Evolutionary conservation across 2,329 filamentous ascomycete species (phyloP).

Genomic region (Nannizziopsis barbatae): DNA sequence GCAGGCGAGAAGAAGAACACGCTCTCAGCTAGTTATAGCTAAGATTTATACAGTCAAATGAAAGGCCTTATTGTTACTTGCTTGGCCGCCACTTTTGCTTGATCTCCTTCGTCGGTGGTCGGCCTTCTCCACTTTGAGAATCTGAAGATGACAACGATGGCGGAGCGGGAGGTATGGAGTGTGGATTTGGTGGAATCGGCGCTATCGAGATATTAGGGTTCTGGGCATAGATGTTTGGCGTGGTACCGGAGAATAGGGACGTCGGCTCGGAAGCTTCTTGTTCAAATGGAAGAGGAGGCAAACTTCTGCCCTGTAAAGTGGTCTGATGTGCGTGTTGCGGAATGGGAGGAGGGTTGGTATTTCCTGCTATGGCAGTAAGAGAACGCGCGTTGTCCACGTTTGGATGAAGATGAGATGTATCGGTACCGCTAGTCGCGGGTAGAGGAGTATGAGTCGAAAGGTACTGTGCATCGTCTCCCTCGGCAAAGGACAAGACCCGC

Average conservation of each 20-base stretch:
- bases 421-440: not conserved
- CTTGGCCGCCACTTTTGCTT: not conserved
- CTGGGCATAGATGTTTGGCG: not conserved
- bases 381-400: not conserved
- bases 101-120: not conserved
- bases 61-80: too few relatives aligned
- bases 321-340: not conserved
- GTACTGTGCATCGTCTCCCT: conserved; percentile 8
- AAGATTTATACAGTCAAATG: too few relatives aligned
- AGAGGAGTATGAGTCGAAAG: not conserved
- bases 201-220: conserved; percentile 6
- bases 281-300: conserved; percentile 1
- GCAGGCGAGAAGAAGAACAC: too few relatives aligned
- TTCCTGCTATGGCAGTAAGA: not conserved
- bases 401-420: not conserved
- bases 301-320: not conserved
- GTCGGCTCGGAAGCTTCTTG: not conserved
- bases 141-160: conserved; percentile 3
- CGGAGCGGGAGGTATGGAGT: conserved; percentile 3
- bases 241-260: not conserved
- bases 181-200: conserved; percentile 2
- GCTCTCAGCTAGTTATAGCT: too few relatives aligned
- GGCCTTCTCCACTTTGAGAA: not conserved
- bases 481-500: conserved; percentile 6
- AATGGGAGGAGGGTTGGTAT: not conserved